phyloP scores from a whole-genome alignment of 2,329 filamentous ascomycete species.

The Aspergillus fumigatus region DNA sequence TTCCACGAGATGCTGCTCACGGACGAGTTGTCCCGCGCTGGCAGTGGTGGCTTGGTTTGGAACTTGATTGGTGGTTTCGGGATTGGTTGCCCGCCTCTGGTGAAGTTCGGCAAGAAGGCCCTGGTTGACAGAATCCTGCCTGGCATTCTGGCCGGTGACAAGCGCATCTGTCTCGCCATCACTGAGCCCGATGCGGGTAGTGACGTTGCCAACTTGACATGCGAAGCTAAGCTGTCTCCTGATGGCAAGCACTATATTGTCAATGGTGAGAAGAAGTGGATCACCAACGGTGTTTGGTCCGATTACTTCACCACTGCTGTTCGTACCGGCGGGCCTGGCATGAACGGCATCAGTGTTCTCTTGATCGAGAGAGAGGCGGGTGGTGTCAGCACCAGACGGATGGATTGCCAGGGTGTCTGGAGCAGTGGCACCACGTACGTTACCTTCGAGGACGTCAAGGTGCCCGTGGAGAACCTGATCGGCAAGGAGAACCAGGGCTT shows the following conservation, averaged over 20 bases:
- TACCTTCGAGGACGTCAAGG: constrained; percentile 98
- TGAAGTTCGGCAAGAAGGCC: constrained; percentile 85
- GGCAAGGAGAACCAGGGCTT: constrained; percentile 98
- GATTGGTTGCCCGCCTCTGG: constrained; percentile 84
- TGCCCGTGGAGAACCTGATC: constrained; percentile 96
- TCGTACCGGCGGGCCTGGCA: constrained; percentile 79
- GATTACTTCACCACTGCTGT: constrained; percentile 99
- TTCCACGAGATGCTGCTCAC: constrained; percentile 97
- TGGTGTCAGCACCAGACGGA: constrained; percentile 86
- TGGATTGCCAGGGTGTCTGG: constrained; percentile 99
- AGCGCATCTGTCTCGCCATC: constrained; percentile 95
- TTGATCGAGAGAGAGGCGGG: constrained; percentile 82
- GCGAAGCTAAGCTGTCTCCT: constrained; percentile 88
- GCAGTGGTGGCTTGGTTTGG: constrained; percentile 92
- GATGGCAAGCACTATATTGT: constrained; percentile 99
- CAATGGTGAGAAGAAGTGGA: constrained; percentile 99
- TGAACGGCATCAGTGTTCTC: constrained; percentile 87
- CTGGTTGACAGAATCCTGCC: constrained; percentile 85
- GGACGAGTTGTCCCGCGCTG: constrained; percentile 85
- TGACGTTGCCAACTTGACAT: constrained; percentile 92
- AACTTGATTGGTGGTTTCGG: constrained; percentile 95
- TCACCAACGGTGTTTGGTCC: constrained; percentile 93
- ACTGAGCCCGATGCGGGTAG: constrained; percentile 94
- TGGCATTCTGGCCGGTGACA: constrained; percentile 82
- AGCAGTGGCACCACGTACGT: constrained; percentile 93